Evolutionary conservation across 345 rosid species (phyloP), one percentile per base, ranked within the genome.

Genomic region (Raphanus raphanistrum): DNA sequence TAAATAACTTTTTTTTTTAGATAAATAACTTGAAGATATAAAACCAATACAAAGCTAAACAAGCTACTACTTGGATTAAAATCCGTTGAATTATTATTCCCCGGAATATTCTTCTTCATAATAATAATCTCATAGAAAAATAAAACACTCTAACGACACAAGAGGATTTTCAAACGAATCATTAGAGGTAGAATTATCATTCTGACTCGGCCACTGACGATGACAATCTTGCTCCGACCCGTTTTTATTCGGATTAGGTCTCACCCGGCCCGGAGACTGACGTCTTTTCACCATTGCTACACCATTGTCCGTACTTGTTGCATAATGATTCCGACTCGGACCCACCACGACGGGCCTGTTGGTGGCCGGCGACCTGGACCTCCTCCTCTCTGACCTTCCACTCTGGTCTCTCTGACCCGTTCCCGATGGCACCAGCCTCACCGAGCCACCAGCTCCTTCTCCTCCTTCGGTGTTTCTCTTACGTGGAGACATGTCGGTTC

Each of bases 61-160:
- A 8, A 58, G 9, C 10, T 48, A 8, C 21, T 21, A 21, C 21
- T 41, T 38, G 2, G 32, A 63, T 12, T 25, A 45, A 32, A 61
- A 4, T 0, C 65, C 71, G 58, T 32, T 1, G 66, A 76, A 70
- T 28, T 29, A 71, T 36, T 76, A 63, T 61, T 2, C 70, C 8
- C 31, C 80, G 43, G 43, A 35, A 63, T 58, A 58, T 33, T 65
- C 33, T 48, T 68, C 54, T 52, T 73, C 41, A 32, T 21, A 48
- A 48, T 29, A 57, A 10, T 33, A 60, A 21, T 54, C 38, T 74
- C 61, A 94, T 4, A 94, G 90, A 66, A 92, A 94, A 71, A 94
- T 92, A 80, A 92, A 94, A 76, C 97, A 92, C 84, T 92, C 98
- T 68, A 94, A 70, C 0, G 97, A 89, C 8, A 92, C 97, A 8